Percentiles rank a stretch among this genome's conserved stretches.
Conservation (phyloP, 345 rosid species). For the thale cress (Arabidopsis thaliana) region TAIR10.1 NC_003075.7:5640501-5641000, state of each 20-base stretch:
- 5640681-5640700: background rate
- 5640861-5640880: background rate
- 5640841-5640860: slow-evolving; percentile 2
- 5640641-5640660: slow-evolving; percentile 7
- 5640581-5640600: background rate
- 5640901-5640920: background rate
- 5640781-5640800: background rate
- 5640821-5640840: background rate
- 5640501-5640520: background rate
- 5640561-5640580: slow-evolving; percentile 23
- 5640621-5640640: background rate
- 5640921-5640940: background rate
- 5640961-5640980: too few relatives aligned
- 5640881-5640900: background rate
- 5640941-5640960: background rate
- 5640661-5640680: background rate
- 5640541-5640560: slow-evolving; percentile 10
- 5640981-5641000: background rate
- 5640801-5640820: background rate
- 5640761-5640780: background rate
- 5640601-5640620: slow-evolving; percentile 14
- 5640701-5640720: background rate
- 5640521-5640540: background rate
- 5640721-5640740: background rate
- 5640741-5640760: background rate